Evolutionary conservation across 208 protist genomes (phyloP), one percentile per base, ranked within the genome.

Genomic region (Leishmania amazonensis): DNA sequence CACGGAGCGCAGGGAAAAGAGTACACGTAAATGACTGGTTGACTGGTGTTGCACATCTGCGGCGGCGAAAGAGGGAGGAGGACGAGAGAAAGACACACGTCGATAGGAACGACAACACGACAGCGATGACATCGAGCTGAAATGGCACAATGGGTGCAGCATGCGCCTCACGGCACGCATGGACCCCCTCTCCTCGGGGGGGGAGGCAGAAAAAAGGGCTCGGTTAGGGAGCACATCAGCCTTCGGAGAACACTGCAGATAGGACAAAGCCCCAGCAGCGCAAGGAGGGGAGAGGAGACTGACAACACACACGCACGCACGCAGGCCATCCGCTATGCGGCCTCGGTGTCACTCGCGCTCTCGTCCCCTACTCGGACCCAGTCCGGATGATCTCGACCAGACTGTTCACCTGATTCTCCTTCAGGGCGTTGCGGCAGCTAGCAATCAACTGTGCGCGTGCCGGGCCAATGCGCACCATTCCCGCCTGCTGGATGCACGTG

Each of bases 401-500:
- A 13, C 83, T 79, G 38, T 81, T 87, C 49, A 90, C 95, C 53
- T 93, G 85, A 81, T 97, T 95, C 28, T 86, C 84, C 81, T 97
- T 96, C 73, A 99, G 90, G 6, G 94, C 95, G 42, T 91, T 91
- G 42, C 96, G 91, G 82, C 96, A 98, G 49, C 88, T 91, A 8
- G 91, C 67, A 54, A 97, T 88, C 15, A 98, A 81, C 75, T 87
- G 78, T 28, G 89, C 76, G 15, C 81, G 75, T 72, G 87, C 89
- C 13, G 89, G 24, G 17, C 97, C 97, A 21, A 98, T 81, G 17
- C 98, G 94, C 60, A 99, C 79, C 68, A 89, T 86, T 45, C 88
- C 95, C 0, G 95, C 96, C 73, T 90, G 93, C 91, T 99, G 96
- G 67, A 99, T 99, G 85, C 96, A 98, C 57, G 84, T 85, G 79